A percentile compares a stretch with the other conserved stretches of the same genome.
Conservation (phyloP, 1,139 yeast species). For the Debaryomyces singareniensis region DNA sequence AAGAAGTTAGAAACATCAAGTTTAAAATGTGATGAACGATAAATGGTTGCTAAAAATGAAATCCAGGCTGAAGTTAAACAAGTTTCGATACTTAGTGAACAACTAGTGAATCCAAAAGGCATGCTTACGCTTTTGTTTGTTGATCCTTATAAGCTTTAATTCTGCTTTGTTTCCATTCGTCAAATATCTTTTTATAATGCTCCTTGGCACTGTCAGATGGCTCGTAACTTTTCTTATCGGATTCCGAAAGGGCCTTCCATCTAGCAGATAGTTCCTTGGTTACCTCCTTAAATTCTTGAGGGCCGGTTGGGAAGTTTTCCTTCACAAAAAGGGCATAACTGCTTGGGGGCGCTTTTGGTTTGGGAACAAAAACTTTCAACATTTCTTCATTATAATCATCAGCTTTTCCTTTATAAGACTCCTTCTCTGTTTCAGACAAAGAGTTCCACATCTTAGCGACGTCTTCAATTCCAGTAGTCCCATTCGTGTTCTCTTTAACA, state of each 20-base stretch:
- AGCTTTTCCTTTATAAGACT: conserved; percentile 17
- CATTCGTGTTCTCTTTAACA: conserved; percentile 11
- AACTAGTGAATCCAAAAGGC: no score
- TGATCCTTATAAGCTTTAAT: conserved; percentile 14
- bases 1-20: conserved; percentile 2
- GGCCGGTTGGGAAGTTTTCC: conserved; percentile 21
- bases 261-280: conserved; percentile 19
- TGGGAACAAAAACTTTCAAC: conserved; percentile 21
- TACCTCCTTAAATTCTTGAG: conserved; percentile 18
- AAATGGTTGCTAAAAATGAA: no score
- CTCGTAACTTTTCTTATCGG: conserved; percentile 25
- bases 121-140: background rate
- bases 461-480: conserved; percentile 10
- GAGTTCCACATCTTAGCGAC: conserved; percentile 17
- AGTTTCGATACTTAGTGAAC: no score
- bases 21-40: no score
- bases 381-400: conserved; percentile 22
- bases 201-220: conserved; percentile 14
- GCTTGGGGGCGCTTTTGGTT: conserved; percentile 27
- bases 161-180: conserved; percentile 25
- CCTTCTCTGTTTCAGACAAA: conserved; percentile 23
- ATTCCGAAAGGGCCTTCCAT: conserved; percentile 25
- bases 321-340: conserved; percentile 27
- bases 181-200: conserved; percentile 14
- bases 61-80: no score